These are phyloP conservation scores for Trypanosoma vivax DNA, from an alignment of 208 protist species.

Conservation along the genomic window DNA sequence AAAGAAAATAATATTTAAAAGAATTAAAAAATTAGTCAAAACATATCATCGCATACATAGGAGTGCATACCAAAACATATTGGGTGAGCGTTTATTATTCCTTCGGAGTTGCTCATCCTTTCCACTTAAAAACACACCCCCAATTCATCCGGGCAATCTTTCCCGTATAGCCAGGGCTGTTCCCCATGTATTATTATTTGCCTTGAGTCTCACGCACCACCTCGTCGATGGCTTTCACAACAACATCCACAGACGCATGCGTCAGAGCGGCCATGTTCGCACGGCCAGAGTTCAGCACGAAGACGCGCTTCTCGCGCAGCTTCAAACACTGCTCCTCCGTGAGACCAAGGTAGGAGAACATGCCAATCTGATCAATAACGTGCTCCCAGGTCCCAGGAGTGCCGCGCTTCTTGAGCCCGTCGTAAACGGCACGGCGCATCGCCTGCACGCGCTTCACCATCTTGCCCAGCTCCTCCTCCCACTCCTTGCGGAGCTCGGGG, in stretches of 20 bases:
- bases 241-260: slow-evolving; percentile 36
- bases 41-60: too few species aligned
- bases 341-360: slow-evolving; percentile 98
- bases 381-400: slow-evolving; percentile 93
- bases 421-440: slow-evolving; percentile 74
- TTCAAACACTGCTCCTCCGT: slow-evolving; percentile 74
- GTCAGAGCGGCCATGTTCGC: slow-evolving; percentile 84
- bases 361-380: slow-evolving; percentile 95
- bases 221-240: slow-evolving; percentile 60
- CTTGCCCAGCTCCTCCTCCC: slow-evolving; percentile 86
- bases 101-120: too few species aligned
- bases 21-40: too few species aligned
- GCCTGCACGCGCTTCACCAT: slow-evolving; percentile 81
- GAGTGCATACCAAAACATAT: too few species aligned
- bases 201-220: slow-evolving; percentile 29
- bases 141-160: too few species aligned
- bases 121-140: too few species aligned
- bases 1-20: too few species aligned
- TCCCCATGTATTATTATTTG: too few species aligned
- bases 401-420: slow-evolving; percentile 58
- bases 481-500: slow-evolving; percentile 68
- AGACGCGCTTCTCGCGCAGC: slow-evolving; percentile 59
- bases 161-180: too few species aligned
- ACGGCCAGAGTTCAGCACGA: slow-evolving; percentile 64
- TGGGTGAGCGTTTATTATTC: too few species aligned